A percentile compares a stretch with the other conserved stretches of the same genome.
Conservation (phyloP, 2,329 filamentous ascomycete genomes). For the Phaeosphaeria sp. region DNA sequence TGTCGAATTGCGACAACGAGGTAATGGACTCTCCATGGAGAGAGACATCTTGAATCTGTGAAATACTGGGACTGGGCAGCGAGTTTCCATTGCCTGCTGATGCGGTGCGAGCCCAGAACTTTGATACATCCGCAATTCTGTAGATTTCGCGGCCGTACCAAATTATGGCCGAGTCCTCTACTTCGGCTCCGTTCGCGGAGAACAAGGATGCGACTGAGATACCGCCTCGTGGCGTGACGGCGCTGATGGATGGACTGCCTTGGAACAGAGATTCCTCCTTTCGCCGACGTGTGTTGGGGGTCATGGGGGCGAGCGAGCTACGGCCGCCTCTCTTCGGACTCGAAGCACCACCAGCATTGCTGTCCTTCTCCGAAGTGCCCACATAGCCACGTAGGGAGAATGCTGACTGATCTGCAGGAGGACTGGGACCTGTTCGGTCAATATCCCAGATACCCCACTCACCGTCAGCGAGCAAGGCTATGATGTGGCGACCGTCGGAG, state of each 20-base stretch:
- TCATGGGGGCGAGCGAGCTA: slow-evolving; percentile 56
- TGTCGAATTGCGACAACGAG: slow-evolving; percentile 53
- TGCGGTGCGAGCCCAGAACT: slow-evolving; percentile 54
- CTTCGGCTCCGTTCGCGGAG: slow-evolving; percentile 36
- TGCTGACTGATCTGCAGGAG: slow-evolving; percentile 34
- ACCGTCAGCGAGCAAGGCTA: slow-evolving; percentile 58
- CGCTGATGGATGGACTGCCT: slow-evolving; percentile 41
- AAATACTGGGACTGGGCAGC: slow-evolving; percentile 50
- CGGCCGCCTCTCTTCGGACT: slow-evolving; percentile 45
- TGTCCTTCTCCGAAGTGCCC: slow-evolving; percentile 33
- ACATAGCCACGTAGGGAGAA: slow-evolving; percentile 49
- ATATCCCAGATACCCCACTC: slow-evolving; percentile 63
- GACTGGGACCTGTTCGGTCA: slow-evolving; percentile 43
- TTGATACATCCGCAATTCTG: slow-evolving; percentile 53
- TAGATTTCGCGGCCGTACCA: slow-evolving; percentile 56
- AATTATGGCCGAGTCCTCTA: slow-evolving; percentile 55
- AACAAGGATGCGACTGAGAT: slow-evolving; percentile 49
- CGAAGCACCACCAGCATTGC: slow-evolving; percentile 21
- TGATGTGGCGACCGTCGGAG: slow-evolving; percentile 53
- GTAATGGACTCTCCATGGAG: slow-evolving; percentile 53
- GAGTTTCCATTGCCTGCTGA: slow-evolving; percentile 43
- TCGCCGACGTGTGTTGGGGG: slow-evolving; percentile 57
- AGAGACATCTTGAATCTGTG: slow-evolving; percentile 50
- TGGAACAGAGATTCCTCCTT: slow-evolving; percentile 55
- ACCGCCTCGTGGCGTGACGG: slow-evolving; percentile 49